A percentile compares a stretch with the other conserved stretches of the same genome.
Conservation (phyloP, 2,329 filamentous ascomycete genomes). For the Neoarthrinium moseri region DNA sequence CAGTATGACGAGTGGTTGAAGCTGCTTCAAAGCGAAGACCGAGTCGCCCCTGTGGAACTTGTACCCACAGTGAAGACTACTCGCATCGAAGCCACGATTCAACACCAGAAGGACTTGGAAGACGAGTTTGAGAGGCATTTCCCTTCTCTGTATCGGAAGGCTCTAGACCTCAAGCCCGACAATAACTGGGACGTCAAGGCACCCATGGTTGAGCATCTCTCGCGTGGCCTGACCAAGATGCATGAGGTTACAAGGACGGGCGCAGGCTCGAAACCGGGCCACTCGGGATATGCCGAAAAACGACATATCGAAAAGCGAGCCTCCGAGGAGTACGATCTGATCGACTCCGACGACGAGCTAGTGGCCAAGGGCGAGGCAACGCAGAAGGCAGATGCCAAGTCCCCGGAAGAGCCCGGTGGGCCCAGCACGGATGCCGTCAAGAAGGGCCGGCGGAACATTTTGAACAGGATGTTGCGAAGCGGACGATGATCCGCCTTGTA, state of each 20-base stretch:
- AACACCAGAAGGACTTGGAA: conserved; percentile 48
- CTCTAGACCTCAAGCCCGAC: conserved; percentile 31
- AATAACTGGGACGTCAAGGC: conserved; percentile 44
- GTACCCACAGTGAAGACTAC: conserved; percentile 37
- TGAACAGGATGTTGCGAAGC: conserved; percentile 10
- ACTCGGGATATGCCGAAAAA: conserved; percentile 13
- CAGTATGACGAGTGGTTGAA: conserved; percentile 45
- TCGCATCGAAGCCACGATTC: conserved; percentile 37
- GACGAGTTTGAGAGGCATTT: conserved; percentile 45
- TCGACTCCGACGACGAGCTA: conserved; percentile 24
- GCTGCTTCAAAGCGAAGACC: conserved; percentile 41
- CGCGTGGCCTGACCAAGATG: conserved; percentile 44
- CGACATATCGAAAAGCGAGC: conserved; percentile 8
- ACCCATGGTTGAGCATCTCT: conserved; percentile 47
- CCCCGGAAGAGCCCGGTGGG: conserved; percentile 9
- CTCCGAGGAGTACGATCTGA: conserved; percentile 20
- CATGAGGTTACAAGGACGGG: conserved; percentile 25
- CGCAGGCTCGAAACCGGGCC: conserved; percentile 9
- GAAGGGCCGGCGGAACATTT: conserved; percentile 6
- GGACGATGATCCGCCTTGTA: not conserved
- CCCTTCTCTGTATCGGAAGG: conserved; percentile 45
- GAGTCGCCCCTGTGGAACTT: conserved; percentile 34
- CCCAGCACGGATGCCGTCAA: not conserved
- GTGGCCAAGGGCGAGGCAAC: conserved; percentile 6
- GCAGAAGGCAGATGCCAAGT: conserved; percentile 10